These are phyloP conservation scores for Phytophthora fragariaefolia DNA, from an alignment of 352 stramenopile genomes.

Conservation along the genomic window DNA sequence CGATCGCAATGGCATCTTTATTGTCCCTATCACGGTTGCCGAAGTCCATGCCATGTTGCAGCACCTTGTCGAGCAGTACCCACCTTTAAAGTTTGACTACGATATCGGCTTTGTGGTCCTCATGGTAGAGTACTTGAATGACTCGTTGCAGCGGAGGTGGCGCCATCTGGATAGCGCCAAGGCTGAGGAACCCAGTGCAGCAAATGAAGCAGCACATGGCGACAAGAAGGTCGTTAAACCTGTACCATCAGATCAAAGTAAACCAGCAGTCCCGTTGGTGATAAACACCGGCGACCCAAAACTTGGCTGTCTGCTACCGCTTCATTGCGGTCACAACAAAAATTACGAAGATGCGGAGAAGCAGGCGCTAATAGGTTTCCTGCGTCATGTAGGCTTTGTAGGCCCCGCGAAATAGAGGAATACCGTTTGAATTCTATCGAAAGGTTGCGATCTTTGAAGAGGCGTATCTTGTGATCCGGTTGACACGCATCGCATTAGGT, in stretches of 20 bases:
- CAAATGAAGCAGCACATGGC: constrained; percentile 15
- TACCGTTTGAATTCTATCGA: constrained; percentile 2
- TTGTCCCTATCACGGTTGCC: constrained; percentile 64
- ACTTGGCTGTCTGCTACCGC: constrained; percentile 63
- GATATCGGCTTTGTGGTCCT: constrained; percentile 74
- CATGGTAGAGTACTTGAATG: constrained; percentile 84
- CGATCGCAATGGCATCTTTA: constrained; percentile 71
- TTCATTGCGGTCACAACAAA: constrained; percentile 89
- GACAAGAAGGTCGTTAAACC: constrained; percentile 14
- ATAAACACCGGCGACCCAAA: constrained; percentile 43
- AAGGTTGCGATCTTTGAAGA: constrained; percentile 33
- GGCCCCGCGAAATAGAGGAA: constrained; percentile 31
- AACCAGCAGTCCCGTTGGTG: constrained; percentile 34
- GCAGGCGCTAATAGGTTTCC: constrained; percentile 61
- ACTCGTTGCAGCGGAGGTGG: constrained; percentile 68
- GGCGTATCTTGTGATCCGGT: constrained; percentile 20
- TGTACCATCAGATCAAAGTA: constrained; percentile 3
- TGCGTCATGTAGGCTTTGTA: constrained; percentile 55
- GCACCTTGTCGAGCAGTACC: constrained; percentile 63
- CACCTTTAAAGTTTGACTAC: constrained; percentile 70
- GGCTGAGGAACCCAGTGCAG: neutral
- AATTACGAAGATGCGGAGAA: constrained; percentile 85
- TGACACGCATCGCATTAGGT: constrained; percentile 25
- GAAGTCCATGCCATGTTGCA: constrained; percentile 64
- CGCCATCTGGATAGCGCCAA: constrained; percentile 42